Evolutionary conservation across 2,329 filamentous ascomycete genomes (phyloP).

Genomic region (Westerdykella sp.): DNA sequence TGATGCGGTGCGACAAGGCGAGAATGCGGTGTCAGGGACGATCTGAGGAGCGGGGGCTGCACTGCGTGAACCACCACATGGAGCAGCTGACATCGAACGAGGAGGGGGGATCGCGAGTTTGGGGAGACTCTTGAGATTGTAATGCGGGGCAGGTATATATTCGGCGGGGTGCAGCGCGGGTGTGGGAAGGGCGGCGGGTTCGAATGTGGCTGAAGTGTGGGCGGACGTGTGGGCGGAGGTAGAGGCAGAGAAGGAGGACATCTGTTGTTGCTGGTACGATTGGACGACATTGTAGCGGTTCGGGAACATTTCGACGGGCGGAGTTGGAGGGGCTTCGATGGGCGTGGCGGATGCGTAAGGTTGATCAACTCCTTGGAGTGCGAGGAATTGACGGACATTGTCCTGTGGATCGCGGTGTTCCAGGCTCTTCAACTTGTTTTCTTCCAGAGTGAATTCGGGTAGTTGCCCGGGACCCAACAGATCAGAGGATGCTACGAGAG

Average conservation of each 20-base stretch:
- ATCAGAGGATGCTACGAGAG: conserved; percentile 86
- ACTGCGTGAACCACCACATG: conserved; percentile 20
- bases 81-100: conserved; percentile 33
- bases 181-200: conserved; percentile 20
- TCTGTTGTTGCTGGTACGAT: conserved; percentile 18
- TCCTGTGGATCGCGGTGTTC: conserved; percentile 77
- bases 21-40: conserved; percentile 37
- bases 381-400: conserved; percentile 85
- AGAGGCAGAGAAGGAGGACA: conserved; percentile 32
- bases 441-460: conserved; percentile 62
- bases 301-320: conserved; percentile 38
- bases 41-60: conserved; percentile 21
- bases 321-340: conserved; percentile 43
- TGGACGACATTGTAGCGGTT: conserved; percentile 26
- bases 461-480: conserved; percentile 66
- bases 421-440: conserved; percentile 64
- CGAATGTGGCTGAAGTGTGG: conserved; percentile 26
- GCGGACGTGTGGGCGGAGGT: conserved; percentile 25
- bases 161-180: conserved; percentile 36
- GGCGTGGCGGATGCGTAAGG: conserved; percentile 61
- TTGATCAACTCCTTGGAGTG: conserved; percentile 67
- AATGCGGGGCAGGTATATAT: conserved; percentile 41
- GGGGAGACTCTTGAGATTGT: conserved; percentile 51
- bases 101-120: conserved; percentile 50
- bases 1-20: conserved; percentile 45